A percentile compares a stretch with the other conserved stretches of the same genome.
Evolutionary conservation across 2,329 filamentous ascomycete genomes (phyloP).

Genomic region (Arthrobotrys sphaeroides): DNA sequence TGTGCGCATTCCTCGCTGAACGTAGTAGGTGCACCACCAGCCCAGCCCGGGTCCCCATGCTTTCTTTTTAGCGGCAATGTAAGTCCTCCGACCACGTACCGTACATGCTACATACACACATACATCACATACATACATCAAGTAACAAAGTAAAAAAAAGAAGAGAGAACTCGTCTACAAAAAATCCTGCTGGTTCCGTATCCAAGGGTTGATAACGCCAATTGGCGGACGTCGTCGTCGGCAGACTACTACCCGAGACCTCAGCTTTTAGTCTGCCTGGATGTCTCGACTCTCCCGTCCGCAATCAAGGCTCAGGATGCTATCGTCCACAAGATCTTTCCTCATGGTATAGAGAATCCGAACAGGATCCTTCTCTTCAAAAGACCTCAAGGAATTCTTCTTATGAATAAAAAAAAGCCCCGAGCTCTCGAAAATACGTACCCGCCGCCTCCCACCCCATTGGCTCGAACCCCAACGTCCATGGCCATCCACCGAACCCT

Average conservation of each 20-base stretch:
- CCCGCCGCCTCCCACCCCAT: too few relatives aligned
- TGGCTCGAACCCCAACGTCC: too few relatives aligned
- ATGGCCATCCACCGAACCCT: too few relatives aligned
- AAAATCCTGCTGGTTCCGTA: background rate
- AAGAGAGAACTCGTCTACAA: constrained; percentile 1
- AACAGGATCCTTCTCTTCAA: too few relatives aligned
- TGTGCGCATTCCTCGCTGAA: constrained; percentile 52
- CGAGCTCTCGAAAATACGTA: too few relatives aligned
- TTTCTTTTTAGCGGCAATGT: constrained; percentile 9
- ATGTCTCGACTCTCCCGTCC: background rate
- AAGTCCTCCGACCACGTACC: too few relatives aligned
- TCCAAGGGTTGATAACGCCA: constrained; percentile 10
- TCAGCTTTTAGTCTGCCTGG: too few relatives aligned
- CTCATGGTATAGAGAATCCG: too few relatives aligned
- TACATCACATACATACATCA: background rate
- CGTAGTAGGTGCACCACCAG: constrained; percentile 33
- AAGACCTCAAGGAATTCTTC: too few relatives aligned
- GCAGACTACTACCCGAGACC: constrained; percentile 19
- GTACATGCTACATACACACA: background rate
- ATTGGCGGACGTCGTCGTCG: constrained; percentile 14
- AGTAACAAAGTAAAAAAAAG: too few relatives aligned
- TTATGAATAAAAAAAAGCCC: too few relatives aligned
- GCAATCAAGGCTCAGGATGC: background rate
- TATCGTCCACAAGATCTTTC: constrained; percentile 39
- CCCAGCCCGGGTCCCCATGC: background rate